phyloP scores from a whole-genome alignment of 257 asterid genomes.

The Nicotiana sylvestris region DNA sequence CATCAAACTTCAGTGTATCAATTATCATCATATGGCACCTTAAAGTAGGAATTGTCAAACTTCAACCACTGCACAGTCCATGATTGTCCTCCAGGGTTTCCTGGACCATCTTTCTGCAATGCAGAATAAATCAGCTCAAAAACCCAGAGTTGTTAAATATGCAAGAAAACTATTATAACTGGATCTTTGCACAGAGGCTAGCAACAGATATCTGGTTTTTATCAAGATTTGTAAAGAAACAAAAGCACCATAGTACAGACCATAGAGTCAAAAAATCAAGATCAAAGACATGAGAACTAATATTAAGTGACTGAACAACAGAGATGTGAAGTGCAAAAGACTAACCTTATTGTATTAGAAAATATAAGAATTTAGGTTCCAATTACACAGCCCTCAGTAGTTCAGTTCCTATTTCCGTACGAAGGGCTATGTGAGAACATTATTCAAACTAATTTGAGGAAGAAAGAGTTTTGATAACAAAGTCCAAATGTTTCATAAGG shows the following conservation, averaged over 20 bases:
- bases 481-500: background rate
- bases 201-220: background rate
- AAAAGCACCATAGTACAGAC: background rate
- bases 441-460: background rate
- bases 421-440: constrained; percentile 4
- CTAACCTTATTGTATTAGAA: background rate
- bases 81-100: constrained; percentile 97
- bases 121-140: constrained; percentile 15
- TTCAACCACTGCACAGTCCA: constrained; percentile 97
- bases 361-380: constrained; percentile 3
- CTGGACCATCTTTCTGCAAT: constrained; percentile 96
- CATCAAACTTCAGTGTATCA: background rate
- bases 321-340: background rate
- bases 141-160: background rate
- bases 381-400: background rate
- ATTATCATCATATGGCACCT: constrained; percentile 39
- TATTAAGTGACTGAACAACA: background rate
- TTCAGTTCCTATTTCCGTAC: constrained; percentile 7
- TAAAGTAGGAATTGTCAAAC: constrained; percentile 92
- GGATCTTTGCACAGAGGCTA: background rate
- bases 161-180: background rate
- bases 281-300: background rate
- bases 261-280: background rate
- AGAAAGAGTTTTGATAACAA: background rate
- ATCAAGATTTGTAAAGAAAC: background rate